These are phyloP conservation scores for Volvox carteri DNA, from an alignment of 163 green algal genomes.

Conservation along the genomic window DNA sequence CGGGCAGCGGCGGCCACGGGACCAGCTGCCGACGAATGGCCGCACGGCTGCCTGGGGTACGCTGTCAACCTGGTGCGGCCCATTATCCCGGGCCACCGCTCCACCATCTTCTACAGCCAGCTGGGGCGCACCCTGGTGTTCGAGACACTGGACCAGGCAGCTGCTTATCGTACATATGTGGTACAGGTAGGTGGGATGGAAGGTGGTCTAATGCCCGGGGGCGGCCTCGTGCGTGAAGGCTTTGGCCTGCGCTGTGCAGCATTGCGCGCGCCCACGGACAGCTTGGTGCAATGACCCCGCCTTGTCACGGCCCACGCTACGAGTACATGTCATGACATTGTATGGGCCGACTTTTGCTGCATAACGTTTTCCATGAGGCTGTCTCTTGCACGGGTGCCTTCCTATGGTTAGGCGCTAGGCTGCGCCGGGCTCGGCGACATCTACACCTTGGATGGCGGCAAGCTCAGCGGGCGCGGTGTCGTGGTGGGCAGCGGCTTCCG, in stretches of 20 bases:
- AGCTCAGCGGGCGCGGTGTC: slow-evolving; percentile 76
- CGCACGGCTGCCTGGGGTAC: slow-evolving; percentile 81
- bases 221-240: no score
- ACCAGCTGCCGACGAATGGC: slow-evolving; percentile 73
- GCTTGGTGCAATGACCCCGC: no score
- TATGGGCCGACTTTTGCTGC: no score
- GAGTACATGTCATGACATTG: no score
- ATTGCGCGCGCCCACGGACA: no score
- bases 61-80: slow-evolving; percentile 85
- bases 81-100: slow-evolving; percentile 63
- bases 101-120: slow-evolving; percentile 69
- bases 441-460: slow-evolving; percentile 74
- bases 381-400: no score
- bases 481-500: slow-evolving; percentile 74
- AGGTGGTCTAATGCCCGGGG: no score
- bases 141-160: slow-evolving; percentile 76
- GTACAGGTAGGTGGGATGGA: slow-evolving; percentile 56
- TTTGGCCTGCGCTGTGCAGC: no score
- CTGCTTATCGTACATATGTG: slow-evolving; percentile 75
- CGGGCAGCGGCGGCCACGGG: not conserved
- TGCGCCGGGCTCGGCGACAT: slow-evolving; percentile 64
- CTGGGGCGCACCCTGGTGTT: slow-evolving; percentile 81
- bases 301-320: no score
- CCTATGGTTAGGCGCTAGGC: slow-evolving; percentile 64
- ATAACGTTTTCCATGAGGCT: no score